Conservation (phyloP, 441 rosid species). For the Hypseocharis bilobata region DNA sequence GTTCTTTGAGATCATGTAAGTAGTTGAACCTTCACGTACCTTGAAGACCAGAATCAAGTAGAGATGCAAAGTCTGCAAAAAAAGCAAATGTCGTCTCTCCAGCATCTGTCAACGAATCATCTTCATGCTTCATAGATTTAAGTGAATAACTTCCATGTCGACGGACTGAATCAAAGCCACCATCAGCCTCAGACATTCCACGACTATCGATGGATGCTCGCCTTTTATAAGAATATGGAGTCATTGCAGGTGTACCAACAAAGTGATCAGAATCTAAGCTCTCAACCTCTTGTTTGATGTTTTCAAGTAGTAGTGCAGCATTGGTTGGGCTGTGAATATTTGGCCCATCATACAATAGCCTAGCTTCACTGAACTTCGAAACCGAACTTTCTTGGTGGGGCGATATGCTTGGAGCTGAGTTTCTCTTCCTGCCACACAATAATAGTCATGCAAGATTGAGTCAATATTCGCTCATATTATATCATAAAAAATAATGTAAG, state of each 20-base stretch:
- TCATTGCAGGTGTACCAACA: slow-evolving; percentile 35
- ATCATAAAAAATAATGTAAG: not conserved
- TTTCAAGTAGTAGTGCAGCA: slow-evolving; percentile 82
- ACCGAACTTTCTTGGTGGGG: slow-evolving; percentile 41
- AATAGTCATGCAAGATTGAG: not conserved
- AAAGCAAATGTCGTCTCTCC: slow-evolving; percentile 63
- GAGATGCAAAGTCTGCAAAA: slow-evolving; percentile 50
- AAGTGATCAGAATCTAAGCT: slow-evolving; percentile 44
- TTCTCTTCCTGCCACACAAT: slow-evolving; percentile 56
- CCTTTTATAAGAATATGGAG: slow-evolving; percentile 44
- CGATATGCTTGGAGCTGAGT: slow-evolving; percentile 43
- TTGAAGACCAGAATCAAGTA: slow-evolving; percentile 80
- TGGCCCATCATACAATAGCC: slow-evolving; percentile 67
- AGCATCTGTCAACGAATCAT: slow-evolving; percentile 51
- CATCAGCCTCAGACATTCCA: slow-evolving; percentile 37
- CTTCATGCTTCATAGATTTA: slow-evolving; percentile 79
- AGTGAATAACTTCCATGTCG: slow-evolving; percentile 52
- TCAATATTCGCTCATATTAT: not conserved
- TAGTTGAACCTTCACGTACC: slow-evolving; percentile 35
- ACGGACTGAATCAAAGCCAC: slow-evolving; percentile 34
- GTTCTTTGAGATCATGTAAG: not conserved
- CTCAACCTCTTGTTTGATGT: slow-evolving; percentile 78
- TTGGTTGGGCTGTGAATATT: slow-evolving; percentile 84
- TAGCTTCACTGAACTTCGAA: slow-evolving; percentile 51
- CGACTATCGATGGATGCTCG: slow-evolving; percentile 32